Percentiles rank a stretch among this genome's conserved stretches.
phyloP scores from a whole-genome alignment of 352 stramenopile species.

The Pythium diclinum region DNA sequence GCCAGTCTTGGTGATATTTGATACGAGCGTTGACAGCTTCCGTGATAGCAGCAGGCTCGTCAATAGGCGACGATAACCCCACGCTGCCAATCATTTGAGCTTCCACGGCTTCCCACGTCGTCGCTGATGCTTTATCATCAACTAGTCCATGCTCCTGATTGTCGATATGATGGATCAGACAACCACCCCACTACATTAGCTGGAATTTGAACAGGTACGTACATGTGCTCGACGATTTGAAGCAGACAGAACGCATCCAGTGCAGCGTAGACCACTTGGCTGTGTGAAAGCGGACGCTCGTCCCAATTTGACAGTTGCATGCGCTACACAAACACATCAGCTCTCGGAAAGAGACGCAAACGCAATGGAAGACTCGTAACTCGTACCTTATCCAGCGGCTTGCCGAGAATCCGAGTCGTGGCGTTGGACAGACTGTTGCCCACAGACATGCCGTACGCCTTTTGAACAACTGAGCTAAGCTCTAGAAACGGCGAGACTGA shows the following conservation, averaged over 20 bases:
- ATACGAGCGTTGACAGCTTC: constrained; percentile 29
- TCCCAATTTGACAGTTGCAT: constrained; percentile 80
- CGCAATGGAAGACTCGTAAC: background rate
- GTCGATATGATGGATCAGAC: background rate
- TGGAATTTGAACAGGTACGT: constrained; percentile 9
- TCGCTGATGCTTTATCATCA: constrained; percentile 22
- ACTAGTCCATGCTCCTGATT: constrained; percentile 12
- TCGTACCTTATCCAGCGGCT: constrained; percentile 60
- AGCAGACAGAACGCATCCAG: constrained; percentile 62
- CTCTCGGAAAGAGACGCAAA: background rate
- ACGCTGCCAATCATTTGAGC: constrained; percentile 27
- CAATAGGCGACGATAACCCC: constrained; percentile 31
- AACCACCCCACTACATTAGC: no score
- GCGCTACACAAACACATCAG: constrained; percentile 24
- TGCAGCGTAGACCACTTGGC: constrained; percentile 56
- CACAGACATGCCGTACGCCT: constrained; percentile 24
- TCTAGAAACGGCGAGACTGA: constrained; percentile 47
- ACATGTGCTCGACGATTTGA: constrained; percentile 52
- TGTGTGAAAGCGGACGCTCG: constrained; percentile 42
- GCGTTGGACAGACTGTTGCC: constrained; percentile 50
- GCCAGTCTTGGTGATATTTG: constrained; percentile 39
- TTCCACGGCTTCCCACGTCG: constrained; percentile 26
- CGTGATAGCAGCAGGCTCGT: constrained; percentile 14
- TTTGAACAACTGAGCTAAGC: constrained; percentile 33
- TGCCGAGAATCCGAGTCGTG: constrained; percentile 39